phyloP scores from a whole-genome alignment of 805 yeast species.

The Candida boidinii region DNA sequence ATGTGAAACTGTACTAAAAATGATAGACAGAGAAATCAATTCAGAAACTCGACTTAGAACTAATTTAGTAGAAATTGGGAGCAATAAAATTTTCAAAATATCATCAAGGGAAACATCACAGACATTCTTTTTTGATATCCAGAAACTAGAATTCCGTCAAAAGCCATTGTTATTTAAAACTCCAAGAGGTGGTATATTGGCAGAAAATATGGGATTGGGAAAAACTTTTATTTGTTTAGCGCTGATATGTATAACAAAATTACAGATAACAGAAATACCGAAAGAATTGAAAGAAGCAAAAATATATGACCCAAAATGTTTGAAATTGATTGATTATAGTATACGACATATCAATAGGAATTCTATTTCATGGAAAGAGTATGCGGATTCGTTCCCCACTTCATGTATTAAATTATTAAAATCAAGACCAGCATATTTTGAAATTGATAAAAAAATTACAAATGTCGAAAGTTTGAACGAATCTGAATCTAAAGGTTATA shows the following conservation, averaged over 20 bases:
- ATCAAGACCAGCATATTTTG: constrained; percentile 37
- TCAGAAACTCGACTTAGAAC: constrained; percentile 19
- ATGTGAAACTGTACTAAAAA: constrained; percentile 47
- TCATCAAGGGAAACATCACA: neutral
- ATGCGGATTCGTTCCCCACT: constrained; percentile 33
- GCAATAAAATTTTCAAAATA: neutral
- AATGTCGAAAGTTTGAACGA: too few relatives aligned
- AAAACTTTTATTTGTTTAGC: constrained; percentile 55
- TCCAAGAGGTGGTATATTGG: constrained; percentile 55
- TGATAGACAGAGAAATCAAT: constrained; percentile 44
- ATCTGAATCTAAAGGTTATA: neutral
- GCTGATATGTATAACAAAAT: constrained; percentile 45
- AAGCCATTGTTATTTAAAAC: constrained; percentile 35
- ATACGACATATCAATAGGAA: constrained; percentile 31
- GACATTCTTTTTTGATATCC: constrained; percentile 28
- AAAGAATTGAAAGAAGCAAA: constrained; percentile 7
- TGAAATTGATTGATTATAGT: constrained; percentile 32
- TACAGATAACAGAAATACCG: constrained; percentile 42
- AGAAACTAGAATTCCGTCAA: constrained; percentile 18
- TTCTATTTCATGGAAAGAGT: constrained; percentile 53
- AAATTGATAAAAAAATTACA: too few relatives aligned
- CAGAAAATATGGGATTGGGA: constrained; percentile 65
- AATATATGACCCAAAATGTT: constrained; percentile 13
- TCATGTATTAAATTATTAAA: constrained; percentile 28
- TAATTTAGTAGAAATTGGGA: constrained; percentile 6